These are phyloP conservation scores for Marchantia paleacea DNA, from an alignment of 225 moss, liverwort and hornwort genomes.

Conservation along the genomic window DNA sequence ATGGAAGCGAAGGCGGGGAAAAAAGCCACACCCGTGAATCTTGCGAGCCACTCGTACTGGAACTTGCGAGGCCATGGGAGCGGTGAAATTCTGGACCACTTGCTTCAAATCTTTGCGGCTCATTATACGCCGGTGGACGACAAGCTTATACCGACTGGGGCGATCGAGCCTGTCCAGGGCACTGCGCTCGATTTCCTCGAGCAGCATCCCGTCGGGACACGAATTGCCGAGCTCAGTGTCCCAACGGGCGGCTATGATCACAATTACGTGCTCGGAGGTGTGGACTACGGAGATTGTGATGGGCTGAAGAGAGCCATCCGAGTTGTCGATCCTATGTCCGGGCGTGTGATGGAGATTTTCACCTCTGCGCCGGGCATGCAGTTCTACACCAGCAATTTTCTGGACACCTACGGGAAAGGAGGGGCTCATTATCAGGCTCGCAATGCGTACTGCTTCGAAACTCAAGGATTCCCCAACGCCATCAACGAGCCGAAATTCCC, in stretches of 20 bases:
- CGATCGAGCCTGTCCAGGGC: conserved; percentile 44
- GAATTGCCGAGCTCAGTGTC: conserved; percentile 49
- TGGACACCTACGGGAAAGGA: conserved; percentile 62
- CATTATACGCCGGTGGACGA: conserved; percentile 60
- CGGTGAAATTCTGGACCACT: conserved; percentile 61
- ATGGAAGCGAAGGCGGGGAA: conserved; percentile 65
- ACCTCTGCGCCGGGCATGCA: conserved; percentile 84
- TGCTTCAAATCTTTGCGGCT: conserved; percentile 50
- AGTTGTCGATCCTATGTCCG: conserved; percentile 60
- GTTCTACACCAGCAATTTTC: conserved; percentile 67
- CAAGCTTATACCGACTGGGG: conserved; percentile 58
- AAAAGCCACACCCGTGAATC: conserved; percentile 73
- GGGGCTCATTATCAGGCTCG: conserved; percentile 56
- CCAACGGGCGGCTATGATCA: conserved; percentile 66
- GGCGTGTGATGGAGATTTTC: conserved; percentile 79
- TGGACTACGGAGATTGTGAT: conserved; percentile 12
- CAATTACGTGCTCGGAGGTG: conserved; percentile 54
- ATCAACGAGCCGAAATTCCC: conserved; percentile 80
- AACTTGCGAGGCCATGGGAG: conserved; percentile 69
- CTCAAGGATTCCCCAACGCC: conserved; percentile 82
- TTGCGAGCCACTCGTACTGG: conserved; percentile 77
- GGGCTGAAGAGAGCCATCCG: conserved; percentile 60
- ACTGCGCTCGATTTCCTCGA: conserved; percentile 77
- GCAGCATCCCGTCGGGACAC: conserved; percentile 51
- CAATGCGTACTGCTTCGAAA: conserved; percentile 69